Base-by-base conservation (phyloP, 352 stramenopile species). In the Phytophthora ohioensis region DNA sequence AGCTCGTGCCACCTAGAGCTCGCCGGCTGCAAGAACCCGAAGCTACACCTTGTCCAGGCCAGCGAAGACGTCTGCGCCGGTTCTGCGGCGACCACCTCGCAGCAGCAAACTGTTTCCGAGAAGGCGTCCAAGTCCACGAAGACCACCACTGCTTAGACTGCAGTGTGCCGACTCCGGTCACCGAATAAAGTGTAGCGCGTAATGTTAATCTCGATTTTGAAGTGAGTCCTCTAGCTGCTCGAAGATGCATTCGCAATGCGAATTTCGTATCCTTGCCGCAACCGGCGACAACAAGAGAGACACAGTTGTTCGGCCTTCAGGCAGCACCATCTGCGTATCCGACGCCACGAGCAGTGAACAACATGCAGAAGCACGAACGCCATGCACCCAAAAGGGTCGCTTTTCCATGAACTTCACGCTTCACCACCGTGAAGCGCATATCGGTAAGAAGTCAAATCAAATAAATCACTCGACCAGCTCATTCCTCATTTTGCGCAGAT, bases 1-100 rank as follows among this genome's bases (percentile, higher is more conserved):
- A 82, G 64, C 36, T 9, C 58, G 13, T 82, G 75, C 46, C 49
- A 71, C 12, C 55, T 75, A 12, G 31, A 71, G 36, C 61, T 69
- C 36, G 67, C 67, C 47, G 63, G 55, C 32, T 75, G 68, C 42
- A 70, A 75, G 36, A 64, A 71, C 8, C 68, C 68, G 11, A 56
- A 75, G 31, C 48, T 71, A 3, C 56, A 59, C 35, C 21, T 75
- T 9, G 34, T 57, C 45, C 35, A 71, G 46, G 55, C 45, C 56
- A 64, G 35, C 6, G 68, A 71, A 8, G 68, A 71, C 13, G 32
- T 61, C 15, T 75, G 68, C 5, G 36, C 61, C 21, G 55, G 17
- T 41, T 66, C 61, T 35, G 49, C n/a, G 6, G 11, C 64, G 7
- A 54, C 56, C 31, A 71, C 56, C 12, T 30, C 49, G 31, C 53